Evolutionary conservation across 768 basidiomycete genomes (phyloP).

Genomic region (Leccinum boreale): DNA sequence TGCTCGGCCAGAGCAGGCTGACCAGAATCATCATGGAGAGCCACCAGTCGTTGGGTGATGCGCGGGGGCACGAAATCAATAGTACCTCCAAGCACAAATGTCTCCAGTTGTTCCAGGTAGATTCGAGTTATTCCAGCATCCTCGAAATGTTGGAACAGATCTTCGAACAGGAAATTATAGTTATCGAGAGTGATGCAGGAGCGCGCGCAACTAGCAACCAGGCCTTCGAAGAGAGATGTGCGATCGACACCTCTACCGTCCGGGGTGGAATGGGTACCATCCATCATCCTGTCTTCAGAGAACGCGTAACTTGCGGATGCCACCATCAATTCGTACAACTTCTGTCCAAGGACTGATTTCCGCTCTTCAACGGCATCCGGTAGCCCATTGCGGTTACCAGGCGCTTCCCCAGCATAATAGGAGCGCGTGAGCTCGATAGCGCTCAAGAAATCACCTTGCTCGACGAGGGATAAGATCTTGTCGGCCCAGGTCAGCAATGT

Average conservation of each 20-base stretch:
- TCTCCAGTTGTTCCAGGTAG: slow-evolving; percentile 78
- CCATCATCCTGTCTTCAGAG: slow-evolving; percentile 91
- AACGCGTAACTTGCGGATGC: slow-evolving; percentile 90
- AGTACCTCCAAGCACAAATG: slow-evolving; percentile 72
- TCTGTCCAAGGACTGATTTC: slow-evolving; percentile 63
- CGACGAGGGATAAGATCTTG: slow-evolving; percentile 77
- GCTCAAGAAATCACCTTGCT: slow-evolving; percentile 81
- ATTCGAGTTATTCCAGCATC: slow-evolving; percentile 80
- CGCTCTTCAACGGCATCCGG: slow-evolving; percentile 63
- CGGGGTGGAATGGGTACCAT: slow-evolving; percentile 75
- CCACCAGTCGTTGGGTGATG: slow-evolving; percentile 81
- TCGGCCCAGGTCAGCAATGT: slow-evolving; percentile 95
- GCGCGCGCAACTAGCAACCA: slow-evolving; percentile 73
- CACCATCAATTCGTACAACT: slow-evolving; percentile 77
- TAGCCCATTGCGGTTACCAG: slow-evolving; percentile 85
- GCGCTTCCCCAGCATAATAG: slow-evolving; percentile 76
- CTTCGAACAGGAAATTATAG: slow-evolving; percentile 88
- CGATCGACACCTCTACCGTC: slow-evolving; percentile 92
- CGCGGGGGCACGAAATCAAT: slow-evolving; percentile 79
- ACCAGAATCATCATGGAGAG: slow-evolving; percentile 67
- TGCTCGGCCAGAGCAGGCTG: slow-evolving; percentile 78
- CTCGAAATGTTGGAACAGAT: slow-evolving; percentile 88
- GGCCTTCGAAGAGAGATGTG: slow-evolving; percentile 83
- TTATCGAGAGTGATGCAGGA: slow-evolving; percentile 81
- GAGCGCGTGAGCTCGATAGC: slow-evolving; percentile 84